phyloP scores from a whole-genome alignment of 345 rosid species.

The Corchorus capsularis region DNA sequence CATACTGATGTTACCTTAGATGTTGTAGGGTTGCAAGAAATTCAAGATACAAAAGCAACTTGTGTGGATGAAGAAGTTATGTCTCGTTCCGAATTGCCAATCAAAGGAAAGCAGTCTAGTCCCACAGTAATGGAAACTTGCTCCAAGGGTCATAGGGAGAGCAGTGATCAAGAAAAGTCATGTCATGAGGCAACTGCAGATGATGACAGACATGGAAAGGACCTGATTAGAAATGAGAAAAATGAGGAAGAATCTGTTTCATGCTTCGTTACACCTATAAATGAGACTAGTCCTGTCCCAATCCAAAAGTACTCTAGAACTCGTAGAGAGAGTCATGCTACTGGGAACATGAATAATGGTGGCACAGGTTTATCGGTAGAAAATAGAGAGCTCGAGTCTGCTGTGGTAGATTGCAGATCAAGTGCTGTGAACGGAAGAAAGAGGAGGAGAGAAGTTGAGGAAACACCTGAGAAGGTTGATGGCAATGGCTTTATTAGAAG shows the following conservation, averaged over 20 bases:
- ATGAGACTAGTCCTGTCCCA: conserved; percentile 20
- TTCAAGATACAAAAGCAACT: conserved; percentile 7
- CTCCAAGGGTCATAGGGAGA: conserved; percentile 29
- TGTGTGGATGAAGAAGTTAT: conserved; percentile 22
- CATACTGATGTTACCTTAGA: conserved; percentile 20
- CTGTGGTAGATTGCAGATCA: conserved; percentile 23
- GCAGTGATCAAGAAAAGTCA: conserved; percentile 27
- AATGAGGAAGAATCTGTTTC: conserved; percentile 33
- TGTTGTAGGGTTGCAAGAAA: conserved; percentile 1
- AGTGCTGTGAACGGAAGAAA: conserved; percentile 45
- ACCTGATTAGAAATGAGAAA: conserved; percentile 19
- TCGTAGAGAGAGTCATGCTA: conserved; percentile 37
- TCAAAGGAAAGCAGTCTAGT: conserved; percentile 11
- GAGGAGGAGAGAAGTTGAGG: conserved; percentile 54
- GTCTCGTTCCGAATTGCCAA: conserved; percentile 8
- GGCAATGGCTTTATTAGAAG: conserved; percentile 65
- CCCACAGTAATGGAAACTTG: conserved; percentile 27
- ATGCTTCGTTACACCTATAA: conserved; percentile 6
- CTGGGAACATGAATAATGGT: conserved; percentile 20
- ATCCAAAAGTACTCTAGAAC: conserved; percentile 27
- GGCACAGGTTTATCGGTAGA: conserved; percentile 33
- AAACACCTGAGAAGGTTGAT: conserved; percentile 33
- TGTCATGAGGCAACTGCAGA: conserved; percentile 28
- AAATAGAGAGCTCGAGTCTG: conserved; percentile 26
- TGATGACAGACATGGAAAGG: conserved; percentile 30